Conservation (phyloP, 2,329 filamentous ascomycete genomes). For the Hymenoscyphus albidus region DNA sequence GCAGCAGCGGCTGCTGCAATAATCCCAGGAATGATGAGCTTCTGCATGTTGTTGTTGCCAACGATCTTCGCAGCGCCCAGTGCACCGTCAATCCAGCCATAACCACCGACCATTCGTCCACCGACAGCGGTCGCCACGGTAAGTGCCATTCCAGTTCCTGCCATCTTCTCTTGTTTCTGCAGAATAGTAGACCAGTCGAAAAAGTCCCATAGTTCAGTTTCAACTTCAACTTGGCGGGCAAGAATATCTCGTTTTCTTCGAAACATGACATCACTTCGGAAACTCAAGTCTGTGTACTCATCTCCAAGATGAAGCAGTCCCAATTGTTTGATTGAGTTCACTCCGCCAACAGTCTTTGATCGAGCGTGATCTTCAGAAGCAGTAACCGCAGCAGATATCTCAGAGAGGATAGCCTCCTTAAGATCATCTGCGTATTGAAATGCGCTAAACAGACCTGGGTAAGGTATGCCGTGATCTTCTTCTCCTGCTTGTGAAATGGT, state of each 20-base stretch:
- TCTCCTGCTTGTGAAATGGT: conserved; percentile 76
- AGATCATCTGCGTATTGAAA: conserved; percentile 93
- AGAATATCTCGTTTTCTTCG: conserved; percentile 74
- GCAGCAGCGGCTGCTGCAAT: conserved; percentile 68
- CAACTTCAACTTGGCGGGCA: conserved; percentile 79
- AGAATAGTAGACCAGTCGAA: conserved; percentile 80
- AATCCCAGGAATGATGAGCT: conserved; percentile 75
- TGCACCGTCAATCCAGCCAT: conserved; percentile 85
- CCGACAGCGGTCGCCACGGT: conserved; percentile 86
- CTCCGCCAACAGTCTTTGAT: conserved; percentile 69
- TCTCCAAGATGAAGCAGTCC: conserved; percentile 85
- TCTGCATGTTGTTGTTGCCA: conserved; percentile 75
- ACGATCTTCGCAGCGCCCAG: conserved; percentile 76
- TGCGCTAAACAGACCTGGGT: conserved; percentile 78
- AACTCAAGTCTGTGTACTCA: conserved; percentile 79
- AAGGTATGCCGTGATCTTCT: conserved; percentile 74
- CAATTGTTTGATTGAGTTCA: conserved; percentile 82
- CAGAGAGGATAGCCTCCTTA: conserved; percentile 85
- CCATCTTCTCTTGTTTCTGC: conserved; percentile 90
- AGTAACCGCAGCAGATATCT: conserved; percentile 75
- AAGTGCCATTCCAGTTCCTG: conserved; percentile 89
- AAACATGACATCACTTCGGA: conserved; percentile 94
- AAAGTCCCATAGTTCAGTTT: conserved; percentile 89
- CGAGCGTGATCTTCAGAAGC: conserved; percentile 85
- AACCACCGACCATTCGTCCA: conserved; percentile 73